Base-by-base conservation (phyloP, 768 basidiomycete genomes). In the Trametes cingulata region DNA sequence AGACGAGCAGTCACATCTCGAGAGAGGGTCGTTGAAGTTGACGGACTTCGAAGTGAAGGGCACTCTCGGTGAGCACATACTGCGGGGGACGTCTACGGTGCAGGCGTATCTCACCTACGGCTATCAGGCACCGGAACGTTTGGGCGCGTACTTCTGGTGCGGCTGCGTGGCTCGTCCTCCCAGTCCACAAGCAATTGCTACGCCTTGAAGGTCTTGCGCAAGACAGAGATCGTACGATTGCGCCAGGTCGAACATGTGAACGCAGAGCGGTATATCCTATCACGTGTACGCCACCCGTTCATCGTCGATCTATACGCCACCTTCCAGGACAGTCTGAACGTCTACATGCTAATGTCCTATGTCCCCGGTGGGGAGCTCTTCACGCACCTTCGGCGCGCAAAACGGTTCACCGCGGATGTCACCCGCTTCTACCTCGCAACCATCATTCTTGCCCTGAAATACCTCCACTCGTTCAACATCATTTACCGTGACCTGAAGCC, bases 401-500 rank as follows among this genome's bases (percentile, higher is more conserved):
- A 93, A 64, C 85, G 91, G 59, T 98, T 99, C 77, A 93, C 93
- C 3, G 90, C 96, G 29, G 97, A 99, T 71, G 97, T 99, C 63
- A 95, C 97, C 24, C 87, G 97, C 47, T 99, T 98, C 77, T 99
- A 98, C 76, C 86, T 96, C 63, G 95, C 96, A 33, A 95, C 91
- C 62, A 96, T 98, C 72, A 86, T 97, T 68, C 85, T 98, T 60
- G 97, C 95, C 35, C 82, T 98, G 67, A 93, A 91, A 77, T 95
- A 96, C 67, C 80, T 98, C 6, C 97, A 98, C 73, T 89, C 89
- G 14, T 93, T 91, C 76, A 95, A 98, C 78, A 96, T 99, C 74
- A 93, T 98, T 69, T 98, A 98, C 75, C 93, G 96, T 43, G 96
- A 98, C 75, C 84, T 99, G 66, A 98, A 99, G 74, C 97, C 97